Conservation (phyloP, 495 filamentous ascomycete genomes). For the Xylaria flabelliformis region DNA sequence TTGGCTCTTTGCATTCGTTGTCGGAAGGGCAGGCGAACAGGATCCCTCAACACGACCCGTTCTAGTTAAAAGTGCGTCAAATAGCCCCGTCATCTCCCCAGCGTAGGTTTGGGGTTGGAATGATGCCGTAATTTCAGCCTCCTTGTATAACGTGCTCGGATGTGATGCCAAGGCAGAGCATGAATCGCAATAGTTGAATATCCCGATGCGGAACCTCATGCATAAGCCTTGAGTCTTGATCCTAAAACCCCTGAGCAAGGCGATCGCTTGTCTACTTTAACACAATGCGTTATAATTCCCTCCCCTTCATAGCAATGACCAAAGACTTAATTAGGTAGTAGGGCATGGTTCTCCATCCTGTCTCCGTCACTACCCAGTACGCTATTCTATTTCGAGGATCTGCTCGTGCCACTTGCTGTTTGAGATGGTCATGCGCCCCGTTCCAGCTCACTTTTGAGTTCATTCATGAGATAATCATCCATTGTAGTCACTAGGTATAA, state of each 20-base stretch:
- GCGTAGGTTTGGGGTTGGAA: slow-evolving; percentile 14
- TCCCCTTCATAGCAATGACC: slow-evolving; percentile 11
- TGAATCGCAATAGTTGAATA: slow-evolving; percentile 13
- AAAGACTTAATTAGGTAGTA: neutral
- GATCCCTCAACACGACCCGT: neutral
- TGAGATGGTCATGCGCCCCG: slow-evolving; percentile 27
- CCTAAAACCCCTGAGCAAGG: slow-evolving; percentile 33
- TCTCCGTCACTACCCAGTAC: slow-evolving; percentile 20
- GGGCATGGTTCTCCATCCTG: slow-evolving; percentile 5
- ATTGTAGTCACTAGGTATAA: neutral
- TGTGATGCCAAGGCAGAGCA: slow-evolving; percentile 22
- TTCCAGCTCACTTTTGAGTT: slow-evolving; percentile 32
- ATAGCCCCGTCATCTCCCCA: neutral
- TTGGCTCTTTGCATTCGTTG: slow-evolving; percentile 9
- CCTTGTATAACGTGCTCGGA: neutral
- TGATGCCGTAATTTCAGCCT: slow-evolving; percentile 4
- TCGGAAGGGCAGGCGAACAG: neutral
- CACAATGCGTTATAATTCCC: slow-evolving; percentile 33
- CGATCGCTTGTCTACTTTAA: slow-evolving; percentile 32
- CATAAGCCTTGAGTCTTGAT: slow-evolving; percentile 33
- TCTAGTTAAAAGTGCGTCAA: neutral
- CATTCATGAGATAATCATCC: slow-evolving; percentile 14
- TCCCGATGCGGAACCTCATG: slow-evolving; percentile 25
- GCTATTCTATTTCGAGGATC: slow-evolving; percentile 31
- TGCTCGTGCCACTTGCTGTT: slow-evolving; percentile 21